Conservation (phyloP, 2,329 filamentous ascomycete species). For the Penicillium digitatum region DNA sequence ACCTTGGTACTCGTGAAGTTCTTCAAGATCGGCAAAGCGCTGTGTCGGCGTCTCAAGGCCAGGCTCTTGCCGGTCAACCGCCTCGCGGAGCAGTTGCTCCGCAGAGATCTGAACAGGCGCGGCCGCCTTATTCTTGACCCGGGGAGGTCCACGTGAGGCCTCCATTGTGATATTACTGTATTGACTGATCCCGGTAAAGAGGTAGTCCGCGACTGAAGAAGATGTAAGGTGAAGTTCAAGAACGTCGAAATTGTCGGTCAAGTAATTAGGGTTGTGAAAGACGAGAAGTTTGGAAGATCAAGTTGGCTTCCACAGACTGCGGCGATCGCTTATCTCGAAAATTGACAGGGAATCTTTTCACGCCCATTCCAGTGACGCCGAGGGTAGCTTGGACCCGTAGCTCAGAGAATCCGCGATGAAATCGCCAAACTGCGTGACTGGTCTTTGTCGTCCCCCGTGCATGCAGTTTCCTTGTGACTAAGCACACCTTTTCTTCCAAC, state of each 20-base stretch:
- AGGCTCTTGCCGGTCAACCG: constrained; percentile 91
- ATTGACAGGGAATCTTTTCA: background rate
- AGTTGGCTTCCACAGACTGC: background rate
- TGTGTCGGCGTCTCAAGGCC: constrained; percentile 85
- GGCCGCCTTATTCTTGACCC: constrained; percentile 98
- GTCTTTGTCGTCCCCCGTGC: constrained; percentile 22
- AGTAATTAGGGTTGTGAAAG: background rate
- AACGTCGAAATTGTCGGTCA: background rate
- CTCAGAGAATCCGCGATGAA: constrained; percentile 12
- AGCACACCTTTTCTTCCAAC: constrained; percentile 12
- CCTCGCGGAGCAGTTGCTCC: constrained; percentile 94
- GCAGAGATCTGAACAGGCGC: constrained; percentile 90
- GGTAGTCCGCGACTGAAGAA: background rate
- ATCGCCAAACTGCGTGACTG: constrained; percentile 17
- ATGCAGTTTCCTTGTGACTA: constrained; percentile 19
- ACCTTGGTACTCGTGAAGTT: constrained; percentile 95
- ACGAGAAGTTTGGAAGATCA: background rate
- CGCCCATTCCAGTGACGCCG: constrained; percentile 1
- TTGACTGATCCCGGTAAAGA: background rate
- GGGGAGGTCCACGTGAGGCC: constrained; percentile 79
- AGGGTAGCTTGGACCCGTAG: constrained; percentile 1
- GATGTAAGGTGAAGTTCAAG: background rate
- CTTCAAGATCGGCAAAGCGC: constrained; percentile 92
- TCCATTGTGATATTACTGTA: constrained; percentile 62
- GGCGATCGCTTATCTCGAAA: background rate